Base-by-base conservation (phyloP, 805 yeast genomes). In the Yueomyces sp. region DNA sequence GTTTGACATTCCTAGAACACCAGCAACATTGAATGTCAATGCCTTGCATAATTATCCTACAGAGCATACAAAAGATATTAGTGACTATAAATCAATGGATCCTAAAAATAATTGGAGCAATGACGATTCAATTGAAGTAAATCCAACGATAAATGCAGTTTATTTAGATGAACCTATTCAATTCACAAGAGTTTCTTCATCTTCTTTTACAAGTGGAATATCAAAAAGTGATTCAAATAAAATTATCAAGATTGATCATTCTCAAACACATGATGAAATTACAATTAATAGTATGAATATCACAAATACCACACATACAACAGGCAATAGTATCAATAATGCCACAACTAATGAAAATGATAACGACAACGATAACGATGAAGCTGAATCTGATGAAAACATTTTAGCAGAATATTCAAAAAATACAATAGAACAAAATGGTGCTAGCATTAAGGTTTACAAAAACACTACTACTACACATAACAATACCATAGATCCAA, bases 1-100 rank as follows among this genome's bases (percentile, higher is more conserved):
- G 4, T 48, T 42, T 37, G 51, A 44, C 34, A 49, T 68, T n/a
- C 76, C 75, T 6, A 53, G 75, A 29, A 57, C 66, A 51, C 70
- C 73, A 1, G 76, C 70, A 2, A 65, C 72, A 1, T 55, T 65
- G 43, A 62, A 67, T 42, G 73, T 73, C 43, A 69, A 62, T 34
- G 80, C 73, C 1, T 51, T 72, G 34, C 61, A 50, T 8, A 49
- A 44, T 1, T 44, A 41, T 9, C 40, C 45, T 29, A 40, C 33
- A 27, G 46, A 43, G 1, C 39, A 40, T n/a, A 41, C 40, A 27
- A 34, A n/a, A 7, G 37, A 34, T 9, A 5, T 34, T 9, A 34
- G n/a, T 5, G 37, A 45, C 39, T 54, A 63, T 42, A 59, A 65
- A 36, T 68, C 73, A 2, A 59, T 72, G 58, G 77, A 73, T 51